Evolutionary conservation across 208 protist species (phyloP).

Genomic region (Acanthamoeba castellanii): DNA sequence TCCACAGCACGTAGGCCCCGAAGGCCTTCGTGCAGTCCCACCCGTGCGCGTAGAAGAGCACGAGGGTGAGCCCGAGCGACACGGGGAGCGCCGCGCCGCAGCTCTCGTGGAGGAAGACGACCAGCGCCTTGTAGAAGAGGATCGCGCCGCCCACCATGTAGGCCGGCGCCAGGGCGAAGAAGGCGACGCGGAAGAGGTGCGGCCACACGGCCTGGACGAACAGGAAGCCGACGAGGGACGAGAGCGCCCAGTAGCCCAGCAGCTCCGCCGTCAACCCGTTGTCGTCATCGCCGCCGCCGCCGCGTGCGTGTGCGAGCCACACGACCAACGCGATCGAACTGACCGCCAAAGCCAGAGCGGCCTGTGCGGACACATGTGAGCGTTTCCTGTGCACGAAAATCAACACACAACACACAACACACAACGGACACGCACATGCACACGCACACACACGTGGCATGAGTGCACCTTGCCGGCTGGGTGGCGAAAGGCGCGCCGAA

Average conservation of each 20-base stretch:
- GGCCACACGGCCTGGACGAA: constrained; percentile 19
- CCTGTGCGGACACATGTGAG: no score
- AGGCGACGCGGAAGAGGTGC: constrained; percentile 2
- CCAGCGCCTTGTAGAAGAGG: constrained; percentile 4
- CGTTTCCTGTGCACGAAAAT: no score
- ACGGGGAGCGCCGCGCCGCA: constrained; percentile 4
- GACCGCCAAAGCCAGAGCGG: background rate
- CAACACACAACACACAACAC: background rate
- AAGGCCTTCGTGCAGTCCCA: background rate
- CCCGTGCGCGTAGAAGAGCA: background rate
- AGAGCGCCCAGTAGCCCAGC: background rate
- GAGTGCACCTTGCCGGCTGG: background rate
- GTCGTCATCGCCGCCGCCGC: background rate
- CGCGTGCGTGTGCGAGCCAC: background rate
- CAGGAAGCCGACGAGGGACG: background rate
- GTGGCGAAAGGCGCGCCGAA: background rate
- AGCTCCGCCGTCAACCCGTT: background rate
- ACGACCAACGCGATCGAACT: background rate
- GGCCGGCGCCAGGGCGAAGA: constrained; percentile 10
- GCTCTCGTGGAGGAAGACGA: background rate
- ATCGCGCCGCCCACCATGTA: background rate
- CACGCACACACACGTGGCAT: background rate
- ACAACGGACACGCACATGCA: no score
- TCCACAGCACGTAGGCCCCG: constrained; percentile 20
- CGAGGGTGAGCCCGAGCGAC: background rate